Conservation (phyloP, 2,329 filamentous ascomycete species). For the Penicillium janthinellum region DNA sequence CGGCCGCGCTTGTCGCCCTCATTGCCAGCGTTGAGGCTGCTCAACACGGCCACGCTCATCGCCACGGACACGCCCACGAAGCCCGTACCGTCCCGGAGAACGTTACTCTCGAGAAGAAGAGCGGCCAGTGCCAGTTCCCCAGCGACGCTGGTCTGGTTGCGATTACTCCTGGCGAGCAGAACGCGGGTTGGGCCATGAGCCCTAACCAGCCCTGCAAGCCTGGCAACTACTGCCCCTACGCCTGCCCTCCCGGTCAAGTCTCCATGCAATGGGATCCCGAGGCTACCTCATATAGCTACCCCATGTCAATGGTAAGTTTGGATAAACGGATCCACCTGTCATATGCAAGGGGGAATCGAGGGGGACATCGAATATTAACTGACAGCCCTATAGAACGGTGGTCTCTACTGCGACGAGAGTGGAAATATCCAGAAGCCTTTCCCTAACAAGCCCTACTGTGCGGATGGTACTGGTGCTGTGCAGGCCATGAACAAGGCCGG, state of each 20-base stretch:
- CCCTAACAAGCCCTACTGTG: constrained; percentile 67
- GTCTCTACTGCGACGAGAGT: constrained; percentile 68
- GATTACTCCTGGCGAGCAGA: constrained; percentile 64
- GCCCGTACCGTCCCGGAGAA: constrained; percentile 28
- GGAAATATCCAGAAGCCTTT: constrained; percentile 72
- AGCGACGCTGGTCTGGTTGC: constrained; percentile 65
- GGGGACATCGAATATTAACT: constrained; percentile 4
- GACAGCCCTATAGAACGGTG: constrained; percentile 62
- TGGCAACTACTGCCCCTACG: constrained; percentile 73
- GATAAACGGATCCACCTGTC: constrained; percentile 5
- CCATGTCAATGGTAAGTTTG: constrained; percentile 68
- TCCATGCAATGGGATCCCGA: constrained; percentile 77
- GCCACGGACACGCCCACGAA: constrained; percentile 28
- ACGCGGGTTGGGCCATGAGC: constrained; percentile 79
- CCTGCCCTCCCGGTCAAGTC: constrained; percentile 73
- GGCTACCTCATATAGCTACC: constrained; percentile 67
- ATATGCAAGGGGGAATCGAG: constrained; percentile 7
- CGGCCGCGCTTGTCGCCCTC: constrained; percentile 41
- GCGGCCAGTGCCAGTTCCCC: constrained; percentile 65
- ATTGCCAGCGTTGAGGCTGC: constrained; percentile 40
- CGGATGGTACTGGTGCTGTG: constrained; percentile 67
- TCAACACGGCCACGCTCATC: constrained; percentile 37
- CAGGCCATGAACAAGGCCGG: constrained; percentile 67
- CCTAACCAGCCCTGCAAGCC: constrained; percentile 70
- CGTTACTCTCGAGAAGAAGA: constrained; percentile 54